Evolutionary conservation across 2,329 filamentous ascomycete genomes (phyloP).

Genomic region (Chlorencoelia australis): DNA sequence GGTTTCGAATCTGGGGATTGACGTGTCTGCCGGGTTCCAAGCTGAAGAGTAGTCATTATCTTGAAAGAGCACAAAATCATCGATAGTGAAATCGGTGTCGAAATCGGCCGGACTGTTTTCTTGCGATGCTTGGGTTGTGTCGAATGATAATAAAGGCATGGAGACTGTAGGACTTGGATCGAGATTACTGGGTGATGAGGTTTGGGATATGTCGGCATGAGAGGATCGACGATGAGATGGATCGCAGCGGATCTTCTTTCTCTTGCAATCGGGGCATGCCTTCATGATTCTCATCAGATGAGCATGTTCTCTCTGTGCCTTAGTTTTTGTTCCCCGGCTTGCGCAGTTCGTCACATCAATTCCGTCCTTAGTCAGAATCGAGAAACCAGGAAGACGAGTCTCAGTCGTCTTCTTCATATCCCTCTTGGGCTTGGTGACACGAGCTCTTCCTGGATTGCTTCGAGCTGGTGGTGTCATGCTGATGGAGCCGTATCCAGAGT

Average conservation of each 20-base stretch:
- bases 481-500: slow-evolving; percentile 20
- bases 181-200: slow-evolving; percentile 14
- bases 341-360: slow-evolving; percentile 52
- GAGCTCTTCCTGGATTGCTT: slow-evolving; percentile 3
- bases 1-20: slow-evolving; percentile 11
- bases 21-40: slow-evolving; percentile 18
- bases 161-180: slow-evolving; percentile 11
- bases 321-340: slow-evolving; percentile 53
- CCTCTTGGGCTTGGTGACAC: slow-evolving; percentile 22
- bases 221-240: slow-evolving; percentile 21
- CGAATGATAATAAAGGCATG: slow-evolving; percentile 8
- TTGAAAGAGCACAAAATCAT: slow-evolving; percentile 25
- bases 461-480: slow-evolving; percentile 17
- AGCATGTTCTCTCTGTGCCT: slow-evolving; percentile 57
- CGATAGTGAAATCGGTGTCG: slow-evolving; percentile 15
- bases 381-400: slow-evolving; percentile 46
- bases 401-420: slow-evolving; percentile 20
- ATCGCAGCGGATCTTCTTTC: slow-evolving; percentile 48
- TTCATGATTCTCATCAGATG: slow-evolving; percentile 58
- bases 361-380: slow-evolving; percentile 55
- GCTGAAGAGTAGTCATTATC: slow-evolving; percentile 13
- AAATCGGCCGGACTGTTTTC: slow-evolving; percentile 7
- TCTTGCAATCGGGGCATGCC: slow-evolving; percentile 52
- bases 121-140: slow-evolving; percentile 12
- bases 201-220: slow-evolving; percentile 17